Base-by-base conservation (phyloP, 2,329 filamentous ascomycete species). In the Myriangium duriaei region DNA sequence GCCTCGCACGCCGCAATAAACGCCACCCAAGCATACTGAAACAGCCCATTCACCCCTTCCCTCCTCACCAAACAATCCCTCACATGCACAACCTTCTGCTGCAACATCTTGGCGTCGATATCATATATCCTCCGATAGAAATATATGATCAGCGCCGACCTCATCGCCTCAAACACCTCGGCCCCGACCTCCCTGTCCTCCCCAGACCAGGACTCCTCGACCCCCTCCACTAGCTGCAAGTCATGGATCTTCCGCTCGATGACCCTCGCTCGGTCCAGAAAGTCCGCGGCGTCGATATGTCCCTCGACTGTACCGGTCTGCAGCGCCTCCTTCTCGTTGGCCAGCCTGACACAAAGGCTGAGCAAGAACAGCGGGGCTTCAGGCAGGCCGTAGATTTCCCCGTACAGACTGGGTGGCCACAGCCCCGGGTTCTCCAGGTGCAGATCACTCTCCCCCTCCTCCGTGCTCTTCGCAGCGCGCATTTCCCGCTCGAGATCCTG, bases 1-100 rank as follows among this genome's bases (percentile, higher is more conserved):
- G 32, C 32, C 12, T 34, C 32, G 15, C 32, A 34, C 4, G 32
- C 32, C 4, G 32, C 32, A 16, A 34, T 24, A 14, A 34, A 34
- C 4, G 32, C 13, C 11, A 12, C 26, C 32, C 32, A 34, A 15
- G 16, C 7, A 9, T n/a, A n/a, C n/a, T n/a, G n/a, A n/a, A n/a
- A n/a, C n/a, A n/a, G n/a, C n/a, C n/a, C n/a, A n/a, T n/a, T n/a
- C n/a, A n/a, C n/a, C n/a, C n/a, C n/a, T n/a, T n/a, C n/a, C n/a
- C n/a, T n/a, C n/a, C n/a, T n/a, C n/a, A n/a, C n/a, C n/a, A 34
- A 19, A 24, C 26, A 21, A 24, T 34, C 32, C 6, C 32, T 4
- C 10, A 34, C 18, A 4, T 12, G 4, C 4, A 4, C 11, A n/a
- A 34, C 32, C 9, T 9, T 4, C 4, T 16, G 32, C 15, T 34